phyloP scores from a whole-genome alignment of 2,329 filamentous ascomycete genomes.

The Colletotrichum gloeosporioides region DNA sequence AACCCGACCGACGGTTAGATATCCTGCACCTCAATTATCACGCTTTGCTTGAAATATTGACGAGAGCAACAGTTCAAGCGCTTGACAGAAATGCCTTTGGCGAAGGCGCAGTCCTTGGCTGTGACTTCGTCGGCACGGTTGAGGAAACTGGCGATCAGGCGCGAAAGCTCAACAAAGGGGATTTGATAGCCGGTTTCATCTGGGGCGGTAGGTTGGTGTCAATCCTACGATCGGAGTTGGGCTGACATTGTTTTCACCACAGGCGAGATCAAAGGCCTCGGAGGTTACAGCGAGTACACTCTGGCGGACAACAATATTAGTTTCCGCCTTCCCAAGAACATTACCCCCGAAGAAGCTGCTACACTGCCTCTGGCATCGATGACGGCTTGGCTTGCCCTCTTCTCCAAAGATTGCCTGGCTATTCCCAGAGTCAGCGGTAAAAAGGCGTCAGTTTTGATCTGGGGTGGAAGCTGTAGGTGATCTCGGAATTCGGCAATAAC shows the following conservation, averaged over 20 bases:
- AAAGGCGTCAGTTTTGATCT: slow-evolving; percentile 38
- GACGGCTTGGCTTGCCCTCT: slow-evolving; percentile 44
- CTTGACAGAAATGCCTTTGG: slow-evolving; percentile 42
- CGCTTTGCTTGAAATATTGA: background rate
- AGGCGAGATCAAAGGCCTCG: slow-evolving; percentile 35
- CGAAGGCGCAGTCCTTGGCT: slow-evolving; percentile 32
- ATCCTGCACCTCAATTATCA: background rate
- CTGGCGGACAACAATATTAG: slow-evolving; percentile 45
- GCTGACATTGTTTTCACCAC: background rate
- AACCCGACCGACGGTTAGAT: slow-evolving; percentile 30
- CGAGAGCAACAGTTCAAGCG: slow-evolving; percentile 29
- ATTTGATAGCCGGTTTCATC: slow-evolving; percentile 28
- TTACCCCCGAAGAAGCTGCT: slow-evolving; percentile 35
- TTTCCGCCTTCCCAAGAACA: slow-evolving; percentile 38
- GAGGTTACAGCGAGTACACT: slow-evolving; percentile 43
- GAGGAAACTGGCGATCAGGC: slow-evolving; percentile 27
- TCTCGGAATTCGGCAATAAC: background rate
- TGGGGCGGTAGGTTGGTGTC: slow-evolving; percentile 28
- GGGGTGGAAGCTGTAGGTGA: slow-evolving; percentile 45
- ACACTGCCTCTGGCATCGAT: slow-evolving; percentile 43
- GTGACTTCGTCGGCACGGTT: too few relatives aligned
- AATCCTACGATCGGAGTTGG: background rate
- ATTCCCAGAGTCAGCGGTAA: slow-evolving; percentile 28
- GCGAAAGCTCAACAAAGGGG: slow-evolving; percentile 23
- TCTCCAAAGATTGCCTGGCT: slow-evolving; percentile 38